Evolutionary conservation across 2,329 filamentous ascomycete genomes (phyloP), one percentile per base, ranked within the genome.

Genomic region (Hypoxylon sp.): DNA sequence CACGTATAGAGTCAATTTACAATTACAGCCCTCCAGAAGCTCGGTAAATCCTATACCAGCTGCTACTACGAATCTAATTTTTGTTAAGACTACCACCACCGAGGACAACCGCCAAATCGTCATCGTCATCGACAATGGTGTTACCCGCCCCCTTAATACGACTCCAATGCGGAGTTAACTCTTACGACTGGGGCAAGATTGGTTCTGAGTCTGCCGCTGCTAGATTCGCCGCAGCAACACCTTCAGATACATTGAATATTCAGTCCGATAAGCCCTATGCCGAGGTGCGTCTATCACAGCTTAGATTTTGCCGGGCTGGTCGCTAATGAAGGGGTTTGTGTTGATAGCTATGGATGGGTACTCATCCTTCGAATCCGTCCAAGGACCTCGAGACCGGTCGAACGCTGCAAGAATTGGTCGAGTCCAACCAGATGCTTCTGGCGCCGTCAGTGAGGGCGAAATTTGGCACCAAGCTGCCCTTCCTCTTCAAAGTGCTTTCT

Each of bases 101-200:
- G 9, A 55, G 23, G 36, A 38, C 19, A 56, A 19, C 30, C 17
- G 30, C 32, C 38, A 14, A 53, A 11, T n/a, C 21, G 13, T n/a
- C n/a, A n/a, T n/a, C n/a, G n/a, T 48, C 38, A 38, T 69, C 48
- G 19, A 72, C 23, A 53, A 77, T 76, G 72, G 74, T 76, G 58
- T 60, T 94, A 87, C 91, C 92, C 77, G 89, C 96, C 68, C 94
- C 95, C 76, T 84, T 98, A 58, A 86, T 97, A 79, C 90, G 93
- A 74, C 89, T 98, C 72, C 90, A 92, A 80, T 94, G 92, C 83
- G 96, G 95, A 77, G 93, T 97, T 77, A 98, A 98, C 82, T 98
- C 94, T 81, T 99, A 99, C 79, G 96, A 98, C 83, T 99, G 96
- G 96, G 96, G 95, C 72, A 99, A 99, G 85, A 87, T 94, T 77